Evolutionary conservation across 192 early-diverging fungal species (phyloP).

Genomic region (Glomus cerebriforme): DNA sequence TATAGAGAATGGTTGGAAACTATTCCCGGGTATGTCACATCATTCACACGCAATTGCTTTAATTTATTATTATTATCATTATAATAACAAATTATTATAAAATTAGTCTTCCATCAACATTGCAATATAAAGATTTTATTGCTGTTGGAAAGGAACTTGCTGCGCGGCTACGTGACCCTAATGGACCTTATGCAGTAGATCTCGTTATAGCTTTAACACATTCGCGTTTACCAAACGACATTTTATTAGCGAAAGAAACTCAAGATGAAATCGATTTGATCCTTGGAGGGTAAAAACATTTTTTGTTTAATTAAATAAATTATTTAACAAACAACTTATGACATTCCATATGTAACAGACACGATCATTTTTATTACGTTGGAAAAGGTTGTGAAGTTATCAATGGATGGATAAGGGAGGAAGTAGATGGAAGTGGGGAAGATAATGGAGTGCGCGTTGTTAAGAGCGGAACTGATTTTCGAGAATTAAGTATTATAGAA

Average conservation of each 20-base stretch:
- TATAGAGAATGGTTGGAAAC: constrained; percentile 67
- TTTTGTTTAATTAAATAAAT: background rate
- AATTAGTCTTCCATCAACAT: constrained; percentile 53
- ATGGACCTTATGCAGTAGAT: constrained; percentile 53
- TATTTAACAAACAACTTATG: background rate
- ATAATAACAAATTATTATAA: background rate
- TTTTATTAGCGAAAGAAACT: constrained; percentile 53
- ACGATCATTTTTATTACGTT: constrained; percentile 71
- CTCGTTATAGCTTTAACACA: constrained; percentile 73
- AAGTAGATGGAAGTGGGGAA: constrained; percentile 39
- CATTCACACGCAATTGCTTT: no score
- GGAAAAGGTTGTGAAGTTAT: constrained; percentile 52
- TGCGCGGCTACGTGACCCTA: constrained; percentile 37
- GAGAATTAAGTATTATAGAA: constrained; percentile 58
- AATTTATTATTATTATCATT: no score
- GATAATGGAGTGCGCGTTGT: constrained; percentile 49
- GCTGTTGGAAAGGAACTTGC: constrained; percentile 46
- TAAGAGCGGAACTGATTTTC: constrained; percentile 73
- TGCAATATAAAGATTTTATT: constrained; percentile 63
- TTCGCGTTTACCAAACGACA: constrained; percentile 71
- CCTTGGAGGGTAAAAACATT: constrained; percentile 57
- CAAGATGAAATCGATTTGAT: constrained; percentile 62
- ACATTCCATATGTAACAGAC: constrained; percentile 37
- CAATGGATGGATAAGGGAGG: constrained; percentile 42
- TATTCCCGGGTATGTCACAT: constrained; percentile 47